A percentile compares a stretch with the other conserved stretches of the same genome.
Conservation (phyloP, 2,329 filamentous ascomycete genomes). For the Phialophora macrospora region DNA sequence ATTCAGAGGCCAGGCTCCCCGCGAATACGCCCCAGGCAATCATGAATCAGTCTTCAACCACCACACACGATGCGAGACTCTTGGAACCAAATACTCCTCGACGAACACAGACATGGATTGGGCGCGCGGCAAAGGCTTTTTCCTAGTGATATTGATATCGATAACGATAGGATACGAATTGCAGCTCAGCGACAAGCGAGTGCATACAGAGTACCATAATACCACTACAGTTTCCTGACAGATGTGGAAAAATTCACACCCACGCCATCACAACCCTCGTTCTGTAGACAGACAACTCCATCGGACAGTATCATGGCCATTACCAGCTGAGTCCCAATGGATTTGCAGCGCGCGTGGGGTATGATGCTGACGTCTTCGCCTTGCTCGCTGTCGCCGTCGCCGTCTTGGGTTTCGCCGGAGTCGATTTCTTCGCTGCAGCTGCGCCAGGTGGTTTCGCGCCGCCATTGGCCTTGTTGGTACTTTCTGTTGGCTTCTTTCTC, state of each 20-base stretch:
- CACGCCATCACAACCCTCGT: not conserved
- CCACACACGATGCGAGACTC: not conserved
- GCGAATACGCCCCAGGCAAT: constrained; percentile 18
- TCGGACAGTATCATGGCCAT: not conserved
- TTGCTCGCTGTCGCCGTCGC: not conserved
- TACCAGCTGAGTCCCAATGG: constrained; percentile 32
- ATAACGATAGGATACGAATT: too few species aligned
- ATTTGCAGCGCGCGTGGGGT: constrained; percentile 29
- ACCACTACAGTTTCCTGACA: not conserved
- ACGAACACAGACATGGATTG: not conserved
- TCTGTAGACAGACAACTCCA: not conserved
- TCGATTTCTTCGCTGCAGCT: constrained; percentile 21
- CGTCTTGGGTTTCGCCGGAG: constrained; percentile 14
- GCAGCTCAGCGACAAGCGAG: constrained; percentile 2
- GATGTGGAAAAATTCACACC: constrained; percentile 8
- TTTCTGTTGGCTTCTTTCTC: constrained; percentile 27
- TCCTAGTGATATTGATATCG: not conserved
- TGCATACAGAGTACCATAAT: not conserved
- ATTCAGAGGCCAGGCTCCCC: not conserved
- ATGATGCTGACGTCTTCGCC: not conserved
- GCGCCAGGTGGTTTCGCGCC: constrained; percentile 1
- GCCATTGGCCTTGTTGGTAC: constrained; percentile 7
- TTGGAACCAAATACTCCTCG: not conserved
- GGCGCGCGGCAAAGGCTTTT: not conserved
- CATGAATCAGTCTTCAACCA: not conserved